Evolutionary conservation across 331 rosid genomes (phyloP).

Genomic region (Rosa hybrid): DNA sequence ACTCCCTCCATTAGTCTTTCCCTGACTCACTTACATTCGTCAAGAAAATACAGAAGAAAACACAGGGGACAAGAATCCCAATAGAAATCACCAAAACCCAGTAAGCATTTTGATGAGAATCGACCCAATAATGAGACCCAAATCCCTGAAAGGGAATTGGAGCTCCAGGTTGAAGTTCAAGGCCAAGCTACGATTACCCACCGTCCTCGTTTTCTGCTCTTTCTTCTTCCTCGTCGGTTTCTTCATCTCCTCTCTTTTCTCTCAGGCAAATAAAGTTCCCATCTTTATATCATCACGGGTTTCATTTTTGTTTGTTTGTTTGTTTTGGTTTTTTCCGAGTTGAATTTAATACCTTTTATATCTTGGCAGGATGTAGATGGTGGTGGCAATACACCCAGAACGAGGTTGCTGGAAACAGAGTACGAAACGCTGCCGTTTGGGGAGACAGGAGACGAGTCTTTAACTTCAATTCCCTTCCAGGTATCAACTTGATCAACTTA

Average conservation of each 20-base stretch:
- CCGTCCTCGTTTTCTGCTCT: slow-evolving; percentile 50
- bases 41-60: neutral
- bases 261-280: slow-evolving; percentile 20
- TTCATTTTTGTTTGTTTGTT: neutral
- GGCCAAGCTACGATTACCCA: slow-evolving; percentile 46
- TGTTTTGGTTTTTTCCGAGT: neutral
- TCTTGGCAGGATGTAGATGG: slow-evolving; percentile 44
- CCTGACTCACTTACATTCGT: neutral
- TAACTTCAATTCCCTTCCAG: slow-evolving; percentile 87
- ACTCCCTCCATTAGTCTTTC: slow-evolving; percentile 4
- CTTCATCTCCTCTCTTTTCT: slow-evolving; percentile 48
- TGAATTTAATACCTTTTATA: neutral
- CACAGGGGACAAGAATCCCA: neutral
- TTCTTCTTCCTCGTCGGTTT: slow-evolving; percentile 74
- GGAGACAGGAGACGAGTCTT: slow-evolving; percentile 67
- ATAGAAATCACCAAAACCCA: neutral
- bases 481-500: slow-evolving; percentile 33
- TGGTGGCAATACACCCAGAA: slow-evolving; percentile 29
- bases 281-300: neutral
- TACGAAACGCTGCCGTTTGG: slow-evolving; percentile 49
- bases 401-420: slow-evolving; percentile 52
- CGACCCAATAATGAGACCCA: slow-evolving; percentile 51
- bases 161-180: slow-evolving; percentile 48
- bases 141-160: slow-evolving; percentile 43
- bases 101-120: neutral